Evolutionary conservation across 495 filamentous ascomycete species (phyloP).

Genomic region (Penicillium fimorum): DNA sequence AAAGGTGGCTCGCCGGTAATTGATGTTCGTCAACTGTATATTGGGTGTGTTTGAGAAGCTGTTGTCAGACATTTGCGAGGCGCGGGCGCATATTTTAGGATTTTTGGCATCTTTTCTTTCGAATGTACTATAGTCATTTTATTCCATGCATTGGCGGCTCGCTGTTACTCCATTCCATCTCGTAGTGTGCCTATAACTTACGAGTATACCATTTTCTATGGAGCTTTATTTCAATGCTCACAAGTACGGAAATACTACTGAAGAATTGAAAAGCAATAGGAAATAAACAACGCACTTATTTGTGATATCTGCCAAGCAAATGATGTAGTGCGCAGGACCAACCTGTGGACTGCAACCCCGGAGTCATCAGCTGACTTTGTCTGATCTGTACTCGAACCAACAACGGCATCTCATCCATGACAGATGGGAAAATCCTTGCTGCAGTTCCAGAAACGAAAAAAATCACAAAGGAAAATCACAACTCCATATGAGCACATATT

Average conservation of each 20-base stretch:
- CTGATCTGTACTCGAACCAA: not conserved
- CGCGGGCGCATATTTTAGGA: conserved; percentile 39
- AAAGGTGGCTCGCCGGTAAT: conserved; percentile 29
- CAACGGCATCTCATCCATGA: not conserved
- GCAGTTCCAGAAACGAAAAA: not conserved
- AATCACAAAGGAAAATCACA: not conserved
- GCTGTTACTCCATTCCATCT: conserved; percentile 13
- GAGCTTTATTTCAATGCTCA: not conserved
- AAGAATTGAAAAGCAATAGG: not conserved
- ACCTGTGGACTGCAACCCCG: not conserved
- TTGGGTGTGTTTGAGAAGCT: conserved; percentile 28
- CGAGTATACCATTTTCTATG: not conserved
- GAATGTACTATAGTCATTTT: conserved; percentile 43
- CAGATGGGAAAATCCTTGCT: not conserved
- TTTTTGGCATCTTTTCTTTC: conserved; percentile 33
- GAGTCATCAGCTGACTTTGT: not conserved
- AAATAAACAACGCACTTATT: not conserved
- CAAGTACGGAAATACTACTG: not conserved
- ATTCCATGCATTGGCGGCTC: conserved; percentile 31
- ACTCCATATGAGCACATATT: not conserved
- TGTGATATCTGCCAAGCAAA: not conserved
- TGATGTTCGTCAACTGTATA: conserved; percentile 25
- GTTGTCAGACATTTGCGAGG: conserved; percentile 36
- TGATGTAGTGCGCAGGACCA: not conserved
- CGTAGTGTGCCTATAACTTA: not conserved